Conservation (phyloP, 768 basidiomycete genomes). For the Rhodotorula taiwanensis region DNA sequence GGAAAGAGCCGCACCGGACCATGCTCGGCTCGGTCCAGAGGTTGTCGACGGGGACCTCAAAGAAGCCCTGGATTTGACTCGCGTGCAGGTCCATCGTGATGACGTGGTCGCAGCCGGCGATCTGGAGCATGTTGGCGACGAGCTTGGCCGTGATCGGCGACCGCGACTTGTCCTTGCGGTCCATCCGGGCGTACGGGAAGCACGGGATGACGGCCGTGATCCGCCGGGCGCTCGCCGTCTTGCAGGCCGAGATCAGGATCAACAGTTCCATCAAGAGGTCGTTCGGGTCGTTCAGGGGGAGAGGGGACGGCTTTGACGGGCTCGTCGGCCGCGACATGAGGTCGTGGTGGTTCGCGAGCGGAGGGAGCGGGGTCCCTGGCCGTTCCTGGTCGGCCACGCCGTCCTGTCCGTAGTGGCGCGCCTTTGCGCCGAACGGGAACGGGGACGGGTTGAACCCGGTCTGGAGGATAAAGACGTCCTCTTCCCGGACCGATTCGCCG, state of each 20-base stretch:
- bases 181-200: conserved; percentile 83
- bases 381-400: conserved; percentile 18
- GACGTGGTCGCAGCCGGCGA: conserved; percentile 95
- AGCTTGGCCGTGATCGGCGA: conserved; percentile 98
- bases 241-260: conserved; percentile 96
- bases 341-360: conserved; percentile 22
- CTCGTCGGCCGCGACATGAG: conserved; percentile 13
- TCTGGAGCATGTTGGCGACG: conserved; percentile 93
- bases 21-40: conserved; percentile 93
- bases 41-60: conserved; percentile 97
- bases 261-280: conserved; percentile 98
- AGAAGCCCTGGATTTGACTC: conserved; percentile 97
- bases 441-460: conserved; percentile 43
- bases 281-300: conserved; percentile 69
- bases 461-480: conserved; percentile 98
- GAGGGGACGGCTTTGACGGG: conserved; percentile 26
- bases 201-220: conserved; percentile 98
- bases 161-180: conserved; percentile 94
- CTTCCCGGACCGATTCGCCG: conserved; percentile 88
- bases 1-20: conserved; percentile 51
- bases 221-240: conserved; percentile 68
- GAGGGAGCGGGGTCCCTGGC: conserved; percentile 23
- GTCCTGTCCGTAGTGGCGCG: conserved; percentile 24
- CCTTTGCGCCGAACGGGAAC: conserved; percentile 26
- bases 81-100: conserved; percentile 99